These are phyloP conservation scores for Didymosphaeria variabile DNA, from an alignment of 2,329 filamentous ascomycete genomes.

Conservation along the genomic window DNA sequence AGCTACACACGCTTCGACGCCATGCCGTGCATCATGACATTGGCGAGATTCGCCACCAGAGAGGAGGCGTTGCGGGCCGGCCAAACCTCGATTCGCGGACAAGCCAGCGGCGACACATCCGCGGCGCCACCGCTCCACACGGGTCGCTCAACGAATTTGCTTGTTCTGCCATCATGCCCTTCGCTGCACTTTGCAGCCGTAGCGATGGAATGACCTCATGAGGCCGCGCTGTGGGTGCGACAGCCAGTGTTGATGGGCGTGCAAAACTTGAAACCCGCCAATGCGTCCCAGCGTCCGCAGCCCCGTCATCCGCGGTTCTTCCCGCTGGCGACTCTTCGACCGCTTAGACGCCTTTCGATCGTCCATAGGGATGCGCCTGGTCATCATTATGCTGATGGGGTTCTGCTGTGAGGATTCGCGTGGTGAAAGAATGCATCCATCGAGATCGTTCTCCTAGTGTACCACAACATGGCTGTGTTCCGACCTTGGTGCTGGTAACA, in stretches of 20 bases:
- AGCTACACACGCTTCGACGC: no score
- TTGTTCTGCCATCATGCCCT: not conserved
- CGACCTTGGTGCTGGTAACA: not conserved
- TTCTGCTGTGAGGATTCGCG: not conserved
- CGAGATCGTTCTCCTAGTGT: not conserved
- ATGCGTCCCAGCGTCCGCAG: conserved; percentile 5
- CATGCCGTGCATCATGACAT: not conserved
- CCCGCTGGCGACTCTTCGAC: conserved; percentile 3
- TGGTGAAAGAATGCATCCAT: not conserved
- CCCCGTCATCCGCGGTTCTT: conserved; percentile 6
- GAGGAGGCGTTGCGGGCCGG: not conserved
- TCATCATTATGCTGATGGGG: not conserved
- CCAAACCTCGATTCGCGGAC: not conserved
- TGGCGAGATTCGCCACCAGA: not conserved
- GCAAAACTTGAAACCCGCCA: conserved; percentile 8
- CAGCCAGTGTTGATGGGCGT: conserved; percentile 1
- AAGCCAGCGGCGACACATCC: not conserved
- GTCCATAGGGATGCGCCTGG: not conserved
- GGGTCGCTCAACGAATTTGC: conserved; percentile 11
- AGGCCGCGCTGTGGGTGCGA: not conserved
- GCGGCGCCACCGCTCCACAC: conserved; percentile 6
- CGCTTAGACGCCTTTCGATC: not conserved
- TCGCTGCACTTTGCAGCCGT: conserved; percentile 4
- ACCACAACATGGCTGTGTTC: conserved; percentile 2
- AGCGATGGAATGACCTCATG: conserved; percentile 7